phyloP scores from a whole-genome alignment of 441 rosid genomes.

The Breynia disticha region DNA sequence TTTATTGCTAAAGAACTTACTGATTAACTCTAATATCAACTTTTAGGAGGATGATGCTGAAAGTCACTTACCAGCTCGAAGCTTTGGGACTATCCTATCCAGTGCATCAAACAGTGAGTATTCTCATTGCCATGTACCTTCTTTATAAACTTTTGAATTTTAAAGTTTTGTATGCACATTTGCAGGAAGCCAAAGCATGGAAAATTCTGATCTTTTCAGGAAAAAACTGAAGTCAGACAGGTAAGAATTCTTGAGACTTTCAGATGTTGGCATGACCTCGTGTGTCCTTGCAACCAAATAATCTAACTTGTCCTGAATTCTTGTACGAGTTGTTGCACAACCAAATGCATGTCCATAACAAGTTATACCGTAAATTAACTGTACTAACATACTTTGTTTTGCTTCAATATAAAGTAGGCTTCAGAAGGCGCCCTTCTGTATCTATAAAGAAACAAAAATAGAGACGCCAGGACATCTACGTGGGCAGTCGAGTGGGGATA shows the following conservation, averaged over 20 bases:
- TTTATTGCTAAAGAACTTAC: background rate
- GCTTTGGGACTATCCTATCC: conserved; percentile 72
- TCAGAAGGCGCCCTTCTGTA: conserved; percentile 38
- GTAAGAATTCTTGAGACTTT: conserved; percentile 24
- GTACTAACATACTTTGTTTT: background rate
- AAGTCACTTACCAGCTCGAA: conserved; percentile 41
- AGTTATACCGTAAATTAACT: background rate
- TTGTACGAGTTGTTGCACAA: background rate
- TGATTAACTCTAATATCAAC: conserved; percentile 6
- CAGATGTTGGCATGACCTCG: background rate
- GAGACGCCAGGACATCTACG: conserved; percentile 29
- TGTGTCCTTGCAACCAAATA: no score
- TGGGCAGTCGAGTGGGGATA: conserved; percentile 35
- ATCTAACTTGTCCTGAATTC: background rate
- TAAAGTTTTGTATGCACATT: conserved; percentile 4
- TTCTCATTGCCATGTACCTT: background rate
- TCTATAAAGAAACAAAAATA: conserved; percentile 44
- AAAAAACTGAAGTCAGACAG: conserved; percentile 43
- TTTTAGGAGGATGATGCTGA: conserved; percentile 44
- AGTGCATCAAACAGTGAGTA: conserved; percentile 51
- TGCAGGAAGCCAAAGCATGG: conserved; percentile 42
- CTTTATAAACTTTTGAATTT: conserved; percentile 8
- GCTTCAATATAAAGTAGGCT: conserved; percentile 8
- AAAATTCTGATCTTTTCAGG: conserved; percentile 26
- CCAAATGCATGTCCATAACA: background rate